Percentiles rank a stretch among this genome's conserved stretches.
Evolutionary conservation across 2,329 filamentous ascomycete species (phyloP).

Genomic region (Claviceps spartinae): DNA sequence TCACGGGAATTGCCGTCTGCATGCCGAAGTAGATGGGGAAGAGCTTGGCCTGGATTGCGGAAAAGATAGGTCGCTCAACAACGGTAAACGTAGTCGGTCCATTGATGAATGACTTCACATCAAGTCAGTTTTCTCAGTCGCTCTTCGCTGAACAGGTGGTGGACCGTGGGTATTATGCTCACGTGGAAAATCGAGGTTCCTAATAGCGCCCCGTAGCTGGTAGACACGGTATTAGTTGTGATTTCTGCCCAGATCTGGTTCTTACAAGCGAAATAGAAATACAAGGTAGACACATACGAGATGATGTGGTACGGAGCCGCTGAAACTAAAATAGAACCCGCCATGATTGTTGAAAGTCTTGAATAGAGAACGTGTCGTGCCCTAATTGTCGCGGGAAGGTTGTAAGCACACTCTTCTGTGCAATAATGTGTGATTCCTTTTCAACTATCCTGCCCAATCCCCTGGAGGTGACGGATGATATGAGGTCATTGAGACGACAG

Average conservation of each 20-base stretch:
- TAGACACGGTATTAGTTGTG: constrained; percentile 5
- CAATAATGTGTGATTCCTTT: too few species aligned
- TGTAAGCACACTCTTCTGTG: neutral
- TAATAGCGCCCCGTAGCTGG: constrained; percentile 74
- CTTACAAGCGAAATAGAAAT: neutral
- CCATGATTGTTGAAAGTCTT: constrained; percentile 21
- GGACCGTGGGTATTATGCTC: constrained; percentile 5
- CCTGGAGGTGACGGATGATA: neutral
- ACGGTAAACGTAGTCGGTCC: constrained; percentile 63
- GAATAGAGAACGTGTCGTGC: neutral
- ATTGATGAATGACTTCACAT: constrained; percentile 53
- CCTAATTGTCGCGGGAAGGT: neutral
- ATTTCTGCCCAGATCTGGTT: constrained; percentile 5
- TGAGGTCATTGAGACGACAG: constrained; percentile 4
- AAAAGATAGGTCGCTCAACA: constrained; percentile 69
- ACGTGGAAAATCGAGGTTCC: constrained; percentile 81
- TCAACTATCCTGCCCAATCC: neutral
- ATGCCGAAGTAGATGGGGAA: constrained; percentile 85
- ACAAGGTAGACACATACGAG: constrained; percentile 35
- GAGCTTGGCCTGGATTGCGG: constrained; percentile 61
- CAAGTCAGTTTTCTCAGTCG: neutral
- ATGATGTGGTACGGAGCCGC: constrained; percentile 65
- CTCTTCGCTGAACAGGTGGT: neutral
- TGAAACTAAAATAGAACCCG: constrained; percentile 41
- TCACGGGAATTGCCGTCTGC: constrained; percentile 60